phyloP scores from a whole-genome alignment of 2,329 filamentous ascomycete genomes.

The Diaporthe ampelina region DNA sequence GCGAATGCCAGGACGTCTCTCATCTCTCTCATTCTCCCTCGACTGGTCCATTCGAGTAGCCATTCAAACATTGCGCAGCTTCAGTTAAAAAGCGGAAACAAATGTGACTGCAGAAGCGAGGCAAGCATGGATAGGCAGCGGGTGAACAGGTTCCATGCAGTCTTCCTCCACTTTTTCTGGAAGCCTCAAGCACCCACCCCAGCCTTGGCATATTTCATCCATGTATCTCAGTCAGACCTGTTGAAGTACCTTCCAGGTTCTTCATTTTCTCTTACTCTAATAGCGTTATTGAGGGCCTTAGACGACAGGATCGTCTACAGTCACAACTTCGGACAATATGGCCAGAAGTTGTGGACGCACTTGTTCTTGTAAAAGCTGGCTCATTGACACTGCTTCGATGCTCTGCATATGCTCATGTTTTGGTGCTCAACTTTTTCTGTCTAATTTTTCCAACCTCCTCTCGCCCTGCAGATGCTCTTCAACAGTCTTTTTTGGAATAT shows the following conservation, averaged over 20 bases:
- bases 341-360: background rate
- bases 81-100: background rate
- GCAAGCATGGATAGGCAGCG: background rate
- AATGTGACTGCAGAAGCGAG: background rate
- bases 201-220: background rate
- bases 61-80: background rate
- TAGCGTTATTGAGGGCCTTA: background rate
- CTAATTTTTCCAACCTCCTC: background rate
- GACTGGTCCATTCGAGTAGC: background rate
- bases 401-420: background rate
- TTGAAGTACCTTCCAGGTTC: background rate
- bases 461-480: background rate
- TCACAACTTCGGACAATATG: background rate
- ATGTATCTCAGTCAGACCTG: background rate
- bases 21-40: background rate
- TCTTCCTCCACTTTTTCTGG: background rate
- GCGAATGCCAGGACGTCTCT: background rate
- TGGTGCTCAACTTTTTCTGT: background rate
- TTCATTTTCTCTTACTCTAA: background rate
- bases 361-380: too few species aligned
- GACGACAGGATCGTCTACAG: background rate
- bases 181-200: background rate
- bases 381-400: too few species aligned
- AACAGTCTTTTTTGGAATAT: background rate
- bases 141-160: background rate